Conservation (phyloP, 495 filamentous ascomycete genomes). For the Daldinia loculata region DNA sequence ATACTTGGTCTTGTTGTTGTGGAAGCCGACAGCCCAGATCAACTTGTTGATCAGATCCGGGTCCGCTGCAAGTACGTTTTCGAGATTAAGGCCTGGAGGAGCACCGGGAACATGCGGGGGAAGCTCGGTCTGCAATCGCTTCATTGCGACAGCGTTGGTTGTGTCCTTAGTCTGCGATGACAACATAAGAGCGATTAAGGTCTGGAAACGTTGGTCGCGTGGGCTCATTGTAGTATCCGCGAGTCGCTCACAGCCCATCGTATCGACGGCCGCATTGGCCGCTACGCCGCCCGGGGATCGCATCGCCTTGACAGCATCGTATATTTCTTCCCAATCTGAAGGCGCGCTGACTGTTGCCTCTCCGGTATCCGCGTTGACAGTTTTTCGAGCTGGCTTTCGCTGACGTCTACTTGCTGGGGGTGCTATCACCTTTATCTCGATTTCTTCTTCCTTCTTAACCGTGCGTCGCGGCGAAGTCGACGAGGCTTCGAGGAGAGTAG, state of each 20-base stretch:
- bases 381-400: conserved; percentile 71
- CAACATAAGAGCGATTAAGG: conserved; percentile 93
- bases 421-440: conserved; percentile 25
- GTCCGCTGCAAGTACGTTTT: conserved; percentile 79
- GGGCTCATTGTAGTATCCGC: conserved; percentile 62
- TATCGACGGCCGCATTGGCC: conserved; percentile 84
- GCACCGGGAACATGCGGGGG: conserved; percentile 54
- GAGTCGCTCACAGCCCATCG: conserved; percentile 93
- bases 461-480: conserved; percentile 21
- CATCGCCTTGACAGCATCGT: conserved; percentile 80
- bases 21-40: conserved; percentile 88
- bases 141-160: conserved; percentile 86
- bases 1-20: conserved; percentile 93
- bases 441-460: conserved; percentile 33
- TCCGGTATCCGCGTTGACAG: conserved; percentile 64
- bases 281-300: conserved; percentile 69
- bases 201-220: conserved; percentile 85
- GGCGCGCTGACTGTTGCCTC: conserved; percentile 69
- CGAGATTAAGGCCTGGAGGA: conserved; percentile 69
- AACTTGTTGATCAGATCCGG: conserved; percentile 76
- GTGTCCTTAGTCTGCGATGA: conserved; percentile 96
- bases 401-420: conserved; percentile 49
- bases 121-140: conserved; percentile 76
- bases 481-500: conserved; percentile 38
- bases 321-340: conserved; percentile 85